Conservation (phyloP, 2,329 filamentous ascomycete species). For the Onygenales sp. region DNA sequence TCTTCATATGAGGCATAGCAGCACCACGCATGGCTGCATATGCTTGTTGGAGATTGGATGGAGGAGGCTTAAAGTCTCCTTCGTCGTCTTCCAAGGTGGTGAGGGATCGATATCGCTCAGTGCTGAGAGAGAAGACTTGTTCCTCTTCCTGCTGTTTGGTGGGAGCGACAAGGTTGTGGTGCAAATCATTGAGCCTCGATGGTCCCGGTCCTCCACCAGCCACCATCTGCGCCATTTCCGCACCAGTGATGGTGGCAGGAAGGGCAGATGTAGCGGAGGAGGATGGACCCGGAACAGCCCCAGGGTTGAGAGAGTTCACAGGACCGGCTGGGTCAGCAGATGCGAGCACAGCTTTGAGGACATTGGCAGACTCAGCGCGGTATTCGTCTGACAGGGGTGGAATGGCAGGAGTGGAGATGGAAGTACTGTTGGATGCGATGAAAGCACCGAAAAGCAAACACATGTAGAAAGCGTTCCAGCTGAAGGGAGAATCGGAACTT, state of each 20-base stretch:
- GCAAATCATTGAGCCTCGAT: slow-evolving; percentile 52
- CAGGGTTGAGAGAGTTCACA: slow-evolving; percentile 42
- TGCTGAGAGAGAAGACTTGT: slow-evolving; percentile 76
- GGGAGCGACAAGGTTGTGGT: slow-evolving; percentile 61
- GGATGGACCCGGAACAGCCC: slow-evolving; percentile 15
- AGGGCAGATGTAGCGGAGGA: slow-evolving; percentile 17
- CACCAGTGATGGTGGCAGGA: slow-evolving; percentile 25
- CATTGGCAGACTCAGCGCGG: slow-evolving; percentile 38
- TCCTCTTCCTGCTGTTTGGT: slow-evolving; percentile 79
- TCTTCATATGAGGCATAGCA: slow-evolving; percentile 52
- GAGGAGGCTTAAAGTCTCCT: slow-evolving; percentile 27
- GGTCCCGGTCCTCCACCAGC: slow-evolving; percentile 16
- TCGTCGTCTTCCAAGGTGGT: slow-evolving; percentile 54
- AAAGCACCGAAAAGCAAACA: slow-evolving; percentile 94
- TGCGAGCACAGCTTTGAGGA: slow-evolving; percentile 37
- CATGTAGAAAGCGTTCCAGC: slow-evolving; percentile 70
- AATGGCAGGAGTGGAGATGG: slow-evolving; percentile 49
- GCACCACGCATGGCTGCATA: slow-evolving; percentile 67
- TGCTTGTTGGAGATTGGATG: slow-evolving; percentile 47
- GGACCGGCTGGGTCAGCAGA: slow-evolving; percentile 32
- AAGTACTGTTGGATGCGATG: slow-evolving; percentile 74
- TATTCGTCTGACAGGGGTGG: slow-evolving; percentile 38
- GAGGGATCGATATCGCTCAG: slow-evolving; percentile 80
- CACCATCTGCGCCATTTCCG: slow-evolving; percentile 32
- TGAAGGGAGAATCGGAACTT: slow-evolving; percentile 56